Evolutionary conservation across 2,329 filamentous ascomycete genomes (phyloP).

Genomic region (Reticulascus tulasneorum): DNA sequence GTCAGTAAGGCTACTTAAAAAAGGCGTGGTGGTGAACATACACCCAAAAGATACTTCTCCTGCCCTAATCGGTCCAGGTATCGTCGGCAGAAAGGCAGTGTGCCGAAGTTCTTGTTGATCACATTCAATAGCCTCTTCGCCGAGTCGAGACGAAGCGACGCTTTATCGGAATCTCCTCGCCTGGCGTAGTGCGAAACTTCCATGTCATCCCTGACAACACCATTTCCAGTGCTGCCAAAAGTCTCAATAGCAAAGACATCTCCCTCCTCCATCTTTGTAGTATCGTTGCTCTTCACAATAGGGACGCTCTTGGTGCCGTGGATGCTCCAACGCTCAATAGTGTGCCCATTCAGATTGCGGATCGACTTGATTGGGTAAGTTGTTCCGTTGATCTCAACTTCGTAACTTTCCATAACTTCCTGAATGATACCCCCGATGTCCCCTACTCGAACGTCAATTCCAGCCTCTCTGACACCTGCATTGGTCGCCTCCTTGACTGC

Average conservation of each 20-base stretch:
- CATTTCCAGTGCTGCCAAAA: slow-evolving; percentile 76
- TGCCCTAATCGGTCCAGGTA: slow-evolving; percentile 92
- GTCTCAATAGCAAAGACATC: slow-evolving; percentile 81
- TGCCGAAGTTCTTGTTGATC: slow-evolving; percentile 96
- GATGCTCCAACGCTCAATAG: slow-evolving; percentile 71
- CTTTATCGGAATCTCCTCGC: slow-evolving; percentile 67
- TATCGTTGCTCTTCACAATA: slow-evolving; percentile 71
- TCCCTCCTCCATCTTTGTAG: slow-evolving; percentile 82
- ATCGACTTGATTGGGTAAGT: slow-evolving; percentile 68
- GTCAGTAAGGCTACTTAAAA: slow-evolving; percentile 18
- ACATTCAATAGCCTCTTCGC: slow-evolving; percentile 81
- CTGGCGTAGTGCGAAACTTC: slow-evolving; percentile 89
- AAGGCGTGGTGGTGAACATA: slow-evolving; percentile 42
- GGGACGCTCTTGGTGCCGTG: slow-evolving; percentile 78
- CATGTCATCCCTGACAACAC: slow-evolving; percentile 71
- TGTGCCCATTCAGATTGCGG: slow-evolving; percentile 70
- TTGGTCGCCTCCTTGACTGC: slow-evolving; percentile 75
- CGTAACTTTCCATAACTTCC: slow-evolving; percentile 75
- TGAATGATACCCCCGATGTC: slow-evolving; percentile 70
- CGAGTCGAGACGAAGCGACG: slow-evolving; percentile 71
- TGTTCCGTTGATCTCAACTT: slow-evolving; percentile 65
- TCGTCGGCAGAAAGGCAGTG: slow-evolving; percentile 82
- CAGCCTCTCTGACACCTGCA: slow-evolving; percentile 72
- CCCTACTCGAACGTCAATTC: slow-evolving; percentile 73
- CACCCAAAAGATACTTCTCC: slow-evolving; percentile 88